Base-by-base conservation (phyloP, 345 rosid genomes). In the Heritiera littoralis region DNA sequence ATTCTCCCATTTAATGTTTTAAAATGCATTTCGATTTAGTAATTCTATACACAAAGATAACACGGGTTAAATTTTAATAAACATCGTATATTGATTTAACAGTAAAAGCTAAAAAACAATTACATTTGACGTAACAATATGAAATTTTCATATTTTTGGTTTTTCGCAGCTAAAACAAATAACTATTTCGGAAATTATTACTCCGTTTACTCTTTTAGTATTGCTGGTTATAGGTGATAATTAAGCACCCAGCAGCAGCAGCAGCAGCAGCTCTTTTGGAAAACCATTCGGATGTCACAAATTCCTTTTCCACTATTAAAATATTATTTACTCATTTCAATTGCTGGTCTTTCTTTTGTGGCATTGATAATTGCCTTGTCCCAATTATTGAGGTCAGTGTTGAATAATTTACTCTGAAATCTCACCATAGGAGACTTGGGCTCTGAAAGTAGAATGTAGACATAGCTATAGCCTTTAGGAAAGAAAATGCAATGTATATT, bases 351-450 rank as follows among this genome's bases (percentile, higher is more conserved):
- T 78, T 70, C 80, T 45, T 77, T 81, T 80, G 63, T 79, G 74
- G n/a, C 13, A 23, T 76, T 86, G 80, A 85, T 80, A 78, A 86
- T 84, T 79, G 80, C 77, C 63, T 84, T 84, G 87, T 83, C 90
- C 89, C 89, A 84, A 84, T 85, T 86, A 86, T 85, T 88, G 85
- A 80, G 74, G 85, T 71, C 87, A 86, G 79, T 83, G 79, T 75
- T 56, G 74, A 81, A 87, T 79, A 81, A 79, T 85, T 80, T 77
- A 80, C 65, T 72, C 55, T 80, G 40, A 59, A 75, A 75, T 78
- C 71, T 70, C 52, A 64, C 43, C 17, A 40, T 7, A 28, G 38
- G 38, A 35, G 38, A 35, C 38, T 35, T 35, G 38, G 38, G 38
- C 38, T 35, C 3, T 35, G 3, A 35, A 35, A 35, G 38, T 35